Evolutionary conservation across 2,329 filamentous ascomycete genomes (phyloP).

Genomic region (Talaromyces amestolkiae): DNA sequence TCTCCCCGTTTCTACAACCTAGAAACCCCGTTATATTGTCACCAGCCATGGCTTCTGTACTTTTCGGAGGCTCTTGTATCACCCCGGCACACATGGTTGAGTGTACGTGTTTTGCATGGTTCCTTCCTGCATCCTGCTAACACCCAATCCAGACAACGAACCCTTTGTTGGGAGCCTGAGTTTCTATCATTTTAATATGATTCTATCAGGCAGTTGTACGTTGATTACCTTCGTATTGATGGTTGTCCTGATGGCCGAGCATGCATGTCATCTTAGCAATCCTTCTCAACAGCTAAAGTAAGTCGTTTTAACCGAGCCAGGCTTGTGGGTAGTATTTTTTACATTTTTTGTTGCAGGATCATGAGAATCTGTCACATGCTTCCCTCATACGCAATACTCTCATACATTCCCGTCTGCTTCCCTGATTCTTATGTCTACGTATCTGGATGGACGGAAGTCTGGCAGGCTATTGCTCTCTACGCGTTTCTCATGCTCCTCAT

Average conservation of each 20-base stretch:
- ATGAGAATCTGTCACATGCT: conserved; percentile 10
- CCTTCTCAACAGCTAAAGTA: conserved; percentile 9
- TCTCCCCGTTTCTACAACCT: not conserved
- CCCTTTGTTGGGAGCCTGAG: not conserved
- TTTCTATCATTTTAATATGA: conserved; percentile 7
- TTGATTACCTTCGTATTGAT: not conserved
- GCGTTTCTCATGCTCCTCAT: conserved; percentile 5
- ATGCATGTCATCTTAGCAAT: conserved; percentile 9
- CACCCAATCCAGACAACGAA: not conserved
- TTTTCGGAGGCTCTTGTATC: not conserved
- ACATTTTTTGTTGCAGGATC: not conserved
- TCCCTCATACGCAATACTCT: not conserved
- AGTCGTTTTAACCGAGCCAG: not conserved
- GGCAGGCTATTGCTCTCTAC: conserved; percentile 3
- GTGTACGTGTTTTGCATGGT: not conserved
- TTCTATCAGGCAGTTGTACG: conserved; percentile 1
- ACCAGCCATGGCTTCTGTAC: not conserved
- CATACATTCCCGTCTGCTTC: not conserved
- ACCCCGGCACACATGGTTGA: not conserved
- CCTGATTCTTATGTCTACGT: not conserved
- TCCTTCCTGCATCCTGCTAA: not conserved
- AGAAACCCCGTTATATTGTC: not conserved
- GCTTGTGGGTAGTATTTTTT: not conserved
- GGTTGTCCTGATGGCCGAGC: not conserved
- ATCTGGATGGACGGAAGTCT: not conserved